A percentile compares a stretch with the other conserved stretches of the same genome.
Evolutionary conservation across 495 filamentous ascomycete genomes (phyloP).

Genomic region (Penicillium subrubescens): DNA sequence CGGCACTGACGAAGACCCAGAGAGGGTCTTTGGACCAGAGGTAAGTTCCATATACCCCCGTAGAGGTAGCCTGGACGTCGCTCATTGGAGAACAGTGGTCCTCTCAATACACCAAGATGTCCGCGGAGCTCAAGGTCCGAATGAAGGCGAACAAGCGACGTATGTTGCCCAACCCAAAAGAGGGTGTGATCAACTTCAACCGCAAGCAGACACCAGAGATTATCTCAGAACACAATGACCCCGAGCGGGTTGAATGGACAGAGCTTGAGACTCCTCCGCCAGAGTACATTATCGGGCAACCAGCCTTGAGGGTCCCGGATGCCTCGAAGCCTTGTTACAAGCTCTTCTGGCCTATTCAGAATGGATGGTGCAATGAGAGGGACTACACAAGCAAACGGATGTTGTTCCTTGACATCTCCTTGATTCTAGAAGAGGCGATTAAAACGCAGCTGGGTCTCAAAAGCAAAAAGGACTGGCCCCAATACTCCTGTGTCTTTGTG

Average conservation of each 20-base stretch:
- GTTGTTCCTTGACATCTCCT: constrained; percentile 81
- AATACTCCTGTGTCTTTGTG: constrained; percentile 92
- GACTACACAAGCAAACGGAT: constrained; percentile 78
- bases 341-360: constrained; percentile 85
- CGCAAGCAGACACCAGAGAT: constrained; percentile 74
- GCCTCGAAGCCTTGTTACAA: constrained; percentile 87
- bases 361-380: constrained; percentile 86
- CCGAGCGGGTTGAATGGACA: constrained; percentile 92
- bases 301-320: constrained; percentile 84
- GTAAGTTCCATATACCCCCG: constrained; percentile 43
- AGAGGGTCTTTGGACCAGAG: constrained; percentile 84
- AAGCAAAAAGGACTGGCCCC: constrained; percentile 76
- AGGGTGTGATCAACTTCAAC: constrained; percentile 91
- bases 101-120: constrained; percentile 78
- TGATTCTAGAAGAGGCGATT: constrained; percentile 83
- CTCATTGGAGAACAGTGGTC: constrained; percentile 56
- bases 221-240: constrained; percentile 93
- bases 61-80: not conserved
- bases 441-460: constrained; percentile 77
- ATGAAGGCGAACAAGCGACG: constrained; percentile 93
- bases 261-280: constrained; percentile 70
- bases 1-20: constrained; percentile 58
- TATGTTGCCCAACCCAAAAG: constrained; percentile 92
- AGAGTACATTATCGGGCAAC: constrained; percentile 76
- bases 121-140: constrained; percentile 78